Evolutionary conservation across 352 stramenopile genomes (phyloP).

Genomic region (Phytophthora sp.): DNA sequence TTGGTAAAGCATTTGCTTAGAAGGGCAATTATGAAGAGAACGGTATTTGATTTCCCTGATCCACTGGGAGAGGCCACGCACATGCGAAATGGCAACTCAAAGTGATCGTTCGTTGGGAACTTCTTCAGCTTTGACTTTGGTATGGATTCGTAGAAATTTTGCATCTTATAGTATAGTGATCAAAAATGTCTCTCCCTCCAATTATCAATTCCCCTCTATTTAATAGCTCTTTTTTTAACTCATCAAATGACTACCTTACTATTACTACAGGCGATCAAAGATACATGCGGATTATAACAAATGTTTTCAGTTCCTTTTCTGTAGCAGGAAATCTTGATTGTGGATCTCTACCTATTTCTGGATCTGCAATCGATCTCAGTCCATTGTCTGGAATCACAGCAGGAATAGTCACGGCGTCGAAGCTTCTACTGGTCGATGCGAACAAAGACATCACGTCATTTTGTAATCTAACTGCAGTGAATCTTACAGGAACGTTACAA

Average conservation of each 20-base stretch:
- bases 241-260: not conserved
- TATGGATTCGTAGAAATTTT: constrained; percentile 20
- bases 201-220: not conserved
- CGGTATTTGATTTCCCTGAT: constrained; percentile 15
- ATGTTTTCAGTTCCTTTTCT: not conserved
- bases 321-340: not conserved
- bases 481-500: too few species aligned
- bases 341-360: not conserved
- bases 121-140: constrained; percentile 19
- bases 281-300: not conserved
- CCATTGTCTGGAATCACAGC: too few species aligned
- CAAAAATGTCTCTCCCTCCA: constrained; percentile 22
- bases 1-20: constrained; percentile 27
- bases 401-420: too few species aligned
- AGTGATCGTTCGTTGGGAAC: constrained; percentile 16
- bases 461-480: not conserved
- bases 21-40: constrained; percentile 12
- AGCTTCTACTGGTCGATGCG: too few species aligned
- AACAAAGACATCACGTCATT: too few species aligned
- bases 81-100: constrained; percentile 11
- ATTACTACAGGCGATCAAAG: not conserved
- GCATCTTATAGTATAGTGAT: constrained; percentile 17
- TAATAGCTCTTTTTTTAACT: not conserved
- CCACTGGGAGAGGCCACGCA: not conserved
- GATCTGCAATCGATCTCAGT: not conserved